Evolutionary conservation across 2,329 filamentous ascomycete species (phyloP).

Genomic region (Aspergillus ochraceus): DNA sequence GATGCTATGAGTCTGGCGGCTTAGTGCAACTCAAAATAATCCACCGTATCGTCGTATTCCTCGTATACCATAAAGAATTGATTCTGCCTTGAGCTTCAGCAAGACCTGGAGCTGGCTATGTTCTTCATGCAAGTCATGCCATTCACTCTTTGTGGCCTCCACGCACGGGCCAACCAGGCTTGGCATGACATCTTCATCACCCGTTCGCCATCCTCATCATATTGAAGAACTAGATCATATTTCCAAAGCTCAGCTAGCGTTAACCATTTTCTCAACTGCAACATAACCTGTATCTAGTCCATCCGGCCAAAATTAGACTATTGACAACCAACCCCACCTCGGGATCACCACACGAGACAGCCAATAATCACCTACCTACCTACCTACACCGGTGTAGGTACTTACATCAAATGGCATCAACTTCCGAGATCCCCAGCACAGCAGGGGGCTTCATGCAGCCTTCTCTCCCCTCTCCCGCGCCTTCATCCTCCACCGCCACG

Average conservation of each 20-base stretch:
- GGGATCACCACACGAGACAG: neutral
- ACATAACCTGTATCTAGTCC: neutral
- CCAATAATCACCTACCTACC: too few relatives aligned
- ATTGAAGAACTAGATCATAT: neutral
- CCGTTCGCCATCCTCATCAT: neutral
- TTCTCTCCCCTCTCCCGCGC: constrained; percentile 48
- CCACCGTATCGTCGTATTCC: neutral
- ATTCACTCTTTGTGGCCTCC: neutral
- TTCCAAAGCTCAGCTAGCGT: neutral
- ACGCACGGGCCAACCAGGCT: constrained; percentile 33
- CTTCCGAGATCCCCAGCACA: constrained; percentile 3
- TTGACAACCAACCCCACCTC: neutral
- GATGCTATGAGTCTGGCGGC: neutral
- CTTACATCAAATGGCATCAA: constrained; percentile 11
- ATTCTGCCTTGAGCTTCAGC: neutral
- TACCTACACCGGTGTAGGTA: too few relatives aligned
- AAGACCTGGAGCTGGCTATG: neutral
- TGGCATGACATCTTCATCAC: constrained; percentile 31
- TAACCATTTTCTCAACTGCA: too few relatives aligned
- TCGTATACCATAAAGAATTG: neutral
- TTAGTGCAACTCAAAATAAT: neutral
- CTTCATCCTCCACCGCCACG: constrained; percentile 43
- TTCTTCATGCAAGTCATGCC: neutral
- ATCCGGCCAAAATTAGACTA: neutral
- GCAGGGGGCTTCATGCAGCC: constrained; percentile 44